Evolutionary conservation across 169 alveolate species (phyloP).

Genomic region (Ichthyophthirius multifiliis): DNA sequence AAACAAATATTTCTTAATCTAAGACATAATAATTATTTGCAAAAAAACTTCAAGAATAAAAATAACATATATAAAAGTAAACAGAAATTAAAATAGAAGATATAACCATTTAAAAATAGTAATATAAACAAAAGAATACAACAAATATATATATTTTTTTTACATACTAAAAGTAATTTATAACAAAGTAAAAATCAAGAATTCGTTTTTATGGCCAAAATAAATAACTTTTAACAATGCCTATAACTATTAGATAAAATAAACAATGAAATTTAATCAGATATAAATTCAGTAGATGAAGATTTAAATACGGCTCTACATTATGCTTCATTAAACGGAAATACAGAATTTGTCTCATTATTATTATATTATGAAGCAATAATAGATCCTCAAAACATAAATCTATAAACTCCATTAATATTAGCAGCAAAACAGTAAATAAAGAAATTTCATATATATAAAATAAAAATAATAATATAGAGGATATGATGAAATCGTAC

Average conservation of each 20-base stretch:
- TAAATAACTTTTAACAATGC: neutral
- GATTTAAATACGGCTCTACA: conserved; percentile 63
- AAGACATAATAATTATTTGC: no score
- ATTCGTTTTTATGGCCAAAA: neutral
- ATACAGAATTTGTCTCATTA: conserved; percentile 31
- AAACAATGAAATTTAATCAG: conserved; percentile 24
- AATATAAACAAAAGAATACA: no score
- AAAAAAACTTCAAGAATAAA: no score
- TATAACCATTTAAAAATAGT: no score
- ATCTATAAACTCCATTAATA: neutral
- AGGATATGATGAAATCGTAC: neutral
- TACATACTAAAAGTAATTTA: no score
- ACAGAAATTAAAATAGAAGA: no score
- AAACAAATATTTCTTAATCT: no score
- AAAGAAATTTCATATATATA: neutral
- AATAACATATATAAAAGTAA: no score
- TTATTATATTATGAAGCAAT: conserved; percentile 7
- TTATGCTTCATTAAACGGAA: conserved; percentile 53
- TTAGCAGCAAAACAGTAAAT: neutral
- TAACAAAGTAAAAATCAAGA: no score
- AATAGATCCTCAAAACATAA: conserved; percentile 30
- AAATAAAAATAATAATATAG: neutral
- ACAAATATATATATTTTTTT: no score
- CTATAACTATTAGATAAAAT: neutral
- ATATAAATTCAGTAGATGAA: conserved; percentile 45